Evolutionary conservation across 768 basidiomycete species (phyloP), one percentile per base, ranked within the genome.

Genomic region (Fistulinella prunicolor): DNA sequence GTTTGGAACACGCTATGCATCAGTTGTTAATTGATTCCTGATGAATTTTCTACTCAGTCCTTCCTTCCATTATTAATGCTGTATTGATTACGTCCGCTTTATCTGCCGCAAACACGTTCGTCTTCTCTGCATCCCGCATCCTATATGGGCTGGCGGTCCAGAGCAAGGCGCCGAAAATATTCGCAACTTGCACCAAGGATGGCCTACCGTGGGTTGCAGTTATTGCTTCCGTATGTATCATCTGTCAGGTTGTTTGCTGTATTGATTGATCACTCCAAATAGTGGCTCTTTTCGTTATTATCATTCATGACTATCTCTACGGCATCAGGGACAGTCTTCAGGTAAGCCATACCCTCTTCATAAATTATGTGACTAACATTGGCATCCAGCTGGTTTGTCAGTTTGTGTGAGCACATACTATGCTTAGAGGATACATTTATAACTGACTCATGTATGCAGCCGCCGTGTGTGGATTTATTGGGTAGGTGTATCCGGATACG

Each of bases 41-140:
- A 61, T 21, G 7, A 17, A 1, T 29, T 32, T 41, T n/a, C 17
- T 14, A 9, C 20, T 12, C 23, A 76, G 81, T 73, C 9, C 70
- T 87, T 26, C 81, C 81, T 6, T 79, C 80, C 38, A 78, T 91
- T 58, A 75, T 91, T 65, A 91, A 91, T 59, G 87, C 80, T 10
- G 74, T 72, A 46, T 72, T 90, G 58, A 78, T 91, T 60, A 79
- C 88, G 5, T 78, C 78, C 54, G 83, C 85, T 3, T 83, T 86
- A 72, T 86, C 84, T 22, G 82, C 86, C 14, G 82, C 78, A 43
- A 87, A 83, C 66, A 71, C 73, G 55, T 85, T 46, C 17, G 2
- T 61, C 4, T 62, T 62, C 21, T 30, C 60, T n/a, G 57, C 72
- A 13, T 75, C 73, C 16, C 74, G 75, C 42, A 65, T 75, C 38